Evolutionary conservation across 768 basidiomycete species (phyloP).

Genomic region (Mycena vulgaris): DNA sequence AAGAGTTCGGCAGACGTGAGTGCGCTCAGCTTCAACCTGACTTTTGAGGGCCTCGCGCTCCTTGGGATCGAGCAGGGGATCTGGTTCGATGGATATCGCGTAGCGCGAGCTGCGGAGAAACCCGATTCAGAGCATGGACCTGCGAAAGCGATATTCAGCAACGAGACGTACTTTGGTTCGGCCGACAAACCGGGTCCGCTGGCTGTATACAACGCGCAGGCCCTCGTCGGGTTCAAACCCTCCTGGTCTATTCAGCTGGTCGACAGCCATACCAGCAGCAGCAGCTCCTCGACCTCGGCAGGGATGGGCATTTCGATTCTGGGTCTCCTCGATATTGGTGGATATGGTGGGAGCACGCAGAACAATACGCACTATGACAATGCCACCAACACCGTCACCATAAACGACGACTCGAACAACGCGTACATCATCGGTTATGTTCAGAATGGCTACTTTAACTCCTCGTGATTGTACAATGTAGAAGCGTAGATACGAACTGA

Average conservation of each 20-base stretch:
- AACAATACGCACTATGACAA: slow-evolving; percentile 2
- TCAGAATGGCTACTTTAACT: slow-evolving; percentile 8
- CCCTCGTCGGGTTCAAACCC: slow-evolving; percentile 1
- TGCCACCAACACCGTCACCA: slow-evolving; percentile 1
- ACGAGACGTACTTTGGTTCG: background rate
- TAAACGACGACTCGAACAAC: background rate
- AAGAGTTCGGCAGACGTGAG: background rate
- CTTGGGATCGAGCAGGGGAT: background rate
- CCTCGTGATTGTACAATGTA: background rate
- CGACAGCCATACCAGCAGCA: background rate
- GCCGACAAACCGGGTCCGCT: background rate
- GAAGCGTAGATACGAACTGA: background rate
- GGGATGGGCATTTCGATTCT: background rate
- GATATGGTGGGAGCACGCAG: background rate
- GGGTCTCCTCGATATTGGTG: background rate
- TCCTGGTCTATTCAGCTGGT: background rate
- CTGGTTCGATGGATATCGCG: slow-evolving; percentile 16
- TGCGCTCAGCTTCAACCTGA: background rate
- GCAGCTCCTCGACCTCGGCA: background rate
- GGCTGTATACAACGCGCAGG: slow-evolving; percentile 5
- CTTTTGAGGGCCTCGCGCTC: background rate
- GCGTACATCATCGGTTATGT: slow-evolving; percentile 7
- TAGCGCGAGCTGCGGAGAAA: background rate
- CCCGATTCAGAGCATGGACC: background rate
- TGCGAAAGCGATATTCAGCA: background rate